phyloP scores from a whole-genome alignment of 192 early-diverging fungal genomes.

The Umbelopsis sp. region DNA sequence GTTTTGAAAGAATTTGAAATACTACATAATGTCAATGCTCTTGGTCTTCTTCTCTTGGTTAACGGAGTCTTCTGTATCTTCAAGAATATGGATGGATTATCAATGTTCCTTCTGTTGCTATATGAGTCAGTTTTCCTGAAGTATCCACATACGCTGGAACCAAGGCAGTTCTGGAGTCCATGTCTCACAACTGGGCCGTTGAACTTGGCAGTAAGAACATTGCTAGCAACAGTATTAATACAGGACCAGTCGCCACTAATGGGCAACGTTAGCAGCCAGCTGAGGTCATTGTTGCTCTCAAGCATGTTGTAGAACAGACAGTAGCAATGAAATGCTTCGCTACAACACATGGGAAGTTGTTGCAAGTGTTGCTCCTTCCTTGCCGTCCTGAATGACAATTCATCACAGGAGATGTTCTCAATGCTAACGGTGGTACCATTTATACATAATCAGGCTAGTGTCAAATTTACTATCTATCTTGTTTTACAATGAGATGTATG shows the following conservation, averaged over 20 bases:
- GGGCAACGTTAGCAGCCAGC: slow-evolving; percentile 52
- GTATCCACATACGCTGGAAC: slow-evolving; percentile 3
- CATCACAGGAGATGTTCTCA: no score
- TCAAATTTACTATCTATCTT: no score
- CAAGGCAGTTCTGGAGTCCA: slow-evolving; percentile 22
- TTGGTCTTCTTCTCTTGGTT: slow-evolving; percentile 40
- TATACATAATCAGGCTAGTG: no score
- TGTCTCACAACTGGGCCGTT: slow-evolving; percentile 52
- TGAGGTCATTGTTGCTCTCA: no score
- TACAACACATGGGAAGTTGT: no score
- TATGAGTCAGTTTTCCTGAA: background rate
- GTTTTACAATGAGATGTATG: no score
- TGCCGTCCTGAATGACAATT: no score
- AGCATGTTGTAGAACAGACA: no score
- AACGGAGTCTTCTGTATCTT: slow-evolving; percentile 31
- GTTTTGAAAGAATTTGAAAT: slow-evolving; percentile 31
- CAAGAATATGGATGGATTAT: slow-evolving; percentile 41
- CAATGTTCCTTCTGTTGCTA: slow-evolving; percentile 34
- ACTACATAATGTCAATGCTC: slow-evolving; percentile 33
- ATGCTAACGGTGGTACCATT: no score
- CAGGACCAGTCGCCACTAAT: slow-evolving; percentile 78
- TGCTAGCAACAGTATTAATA: slow-evolving; percentile 74
- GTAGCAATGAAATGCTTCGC: no score
- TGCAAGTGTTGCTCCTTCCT: no score
- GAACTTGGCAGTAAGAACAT: slow-evolving; percentile 69